Evolutionary conservation across 306 rosid genomes (phyloP), one percentile per base, ranked within the genome.

Genomic region (Vigna radiata): DNA sequence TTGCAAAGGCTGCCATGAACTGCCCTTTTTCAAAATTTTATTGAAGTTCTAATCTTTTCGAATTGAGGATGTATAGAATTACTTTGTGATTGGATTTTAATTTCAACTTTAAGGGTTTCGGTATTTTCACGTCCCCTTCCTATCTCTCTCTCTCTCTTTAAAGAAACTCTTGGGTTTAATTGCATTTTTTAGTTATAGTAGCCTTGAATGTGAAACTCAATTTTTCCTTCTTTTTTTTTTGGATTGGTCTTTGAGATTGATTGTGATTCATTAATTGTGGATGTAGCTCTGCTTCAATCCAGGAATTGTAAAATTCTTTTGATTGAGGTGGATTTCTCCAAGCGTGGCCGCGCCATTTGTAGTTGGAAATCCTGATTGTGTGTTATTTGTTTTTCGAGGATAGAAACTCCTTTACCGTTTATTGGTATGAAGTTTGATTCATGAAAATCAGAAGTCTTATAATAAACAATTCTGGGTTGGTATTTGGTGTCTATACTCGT

Each of bases 401-500:
- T 39, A 59, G 6, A 29, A 29, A 29, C 23, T 18, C 49, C 43
- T 52, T 17, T 18, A 17, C 37, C 75, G 70, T 31, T 56, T 39
- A 18, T 31, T 12, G 36, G 27, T 36, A 43, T 4, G 53, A 50
- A 63, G 79, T 43, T 69, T 46, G 41, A 63, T 59, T 69, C 5
- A 33, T 59, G 56, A 61, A 73, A 78, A 47, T 13, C 19, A 16
- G 33, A 41, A 70, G 59, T 79, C 41, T 29, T 72, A 33, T 64
- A 15, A 54, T 55, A 53, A 55, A 55, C 21, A 39, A 39, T 50
- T 19, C 55, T 72, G 25, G 10, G 15, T 21, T 72, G 46, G 29
- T 9, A 23, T 44, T 43, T 43, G 56, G 27, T 73, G 46, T 56
- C 17, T 60, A n/a, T 46, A 52, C 76, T 18, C 19, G 48, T 18